Conservation (phyloP, 805 yeast genomes). For the Suhomyces emberorum region DNA sequence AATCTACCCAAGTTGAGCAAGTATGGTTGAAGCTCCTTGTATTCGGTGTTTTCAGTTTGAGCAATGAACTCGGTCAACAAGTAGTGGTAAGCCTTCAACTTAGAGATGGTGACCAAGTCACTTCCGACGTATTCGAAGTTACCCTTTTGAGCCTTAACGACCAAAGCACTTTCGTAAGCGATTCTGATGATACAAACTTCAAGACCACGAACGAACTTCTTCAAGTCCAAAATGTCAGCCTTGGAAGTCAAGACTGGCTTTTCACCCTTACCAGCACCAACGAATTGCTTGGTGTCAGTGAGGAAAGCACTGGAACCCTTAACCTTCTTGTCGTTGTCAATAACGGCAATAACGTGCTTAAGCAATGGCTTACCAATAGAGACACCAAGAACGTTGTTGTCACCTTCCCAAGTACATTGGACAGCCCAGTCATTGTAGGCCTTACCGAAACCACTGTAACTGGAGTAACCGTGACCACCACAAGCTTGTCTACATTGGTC, state of each 20-base stretch:
- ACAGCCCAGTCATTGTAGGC: conserved; percentile 46
- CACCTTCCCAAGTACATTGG: conserved; percentile 51
- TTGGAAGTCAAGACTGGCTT: conserved; percentile 24
- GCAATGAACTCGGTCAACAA: conserved; percentile 39
- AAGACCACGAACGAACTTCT: conserved; percentile 30
- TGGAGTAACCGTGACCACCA: conserved; percentile 48
- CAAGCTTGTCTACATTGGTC: conserved; percentile 44
- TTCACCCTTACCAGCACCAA: conserved; percentile 19
- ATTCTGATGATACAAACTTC: conserved; percentile 41
- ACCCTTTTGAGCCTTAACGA: conserved; percentile 30
- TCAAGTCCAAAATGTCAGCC: conserved; percentile 25
- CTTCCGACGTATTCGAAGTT: conserved; percentile 47
- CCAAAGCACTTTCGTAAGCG: conserved; percentile 27
- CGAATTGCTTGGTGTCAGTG: conserved; percentile 23
- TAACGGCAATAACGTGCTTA: conserved; percentile 27
- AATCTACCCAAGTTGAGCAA: conserved; percentile 56
- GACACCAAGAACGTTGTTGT: conserved; percentile 43
- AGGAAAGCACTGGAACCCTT: conserved; percentile 47
- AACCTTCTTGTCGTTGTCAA: conserved; percentile 32
- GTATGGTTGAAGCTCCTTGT: conserved; percentile 43
- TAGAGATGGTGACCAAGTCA: conserved; percentile 46
- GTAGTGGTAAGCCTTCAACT: conserved; percentile 50
- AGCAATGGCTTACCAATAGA: conserved; percentile 40
- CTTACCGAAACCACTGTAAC: conserved; percentile 45
- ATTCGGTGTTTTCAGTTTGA: conserved; percentile 33